Base-by-base conservation (phyloP, 805 yeast genomes). In the Kluyveromyces dobzhanskii region DNA sequence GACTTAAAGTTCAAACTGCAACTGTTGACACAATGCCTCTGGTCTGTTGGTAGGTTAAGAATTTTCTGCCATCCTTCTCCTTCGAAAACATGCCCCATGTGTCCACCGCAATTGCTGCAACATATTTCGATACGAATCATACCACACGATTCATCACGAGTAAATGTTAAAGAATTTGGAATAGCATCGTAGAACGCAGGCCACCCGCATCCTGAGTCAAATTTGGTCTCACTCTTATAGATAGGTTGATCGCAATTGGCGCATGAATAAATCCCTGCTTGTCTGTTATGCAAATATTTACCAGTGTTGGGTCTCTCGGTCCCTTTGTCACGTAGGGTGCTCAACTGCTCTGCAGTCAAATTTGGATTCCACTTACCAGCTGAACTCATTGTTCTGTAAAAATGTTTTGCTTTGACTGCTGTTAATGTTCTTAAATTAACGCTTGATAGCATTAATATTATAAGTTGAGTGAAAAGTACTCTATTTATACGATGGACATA, bases 151-250 rank as follows among this genome's bases (percentile, higher is more conserved):
- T 41, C 51, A 59, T 92, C 98, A 14, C 66, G 69, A 42, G 71
- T 62, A 10, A 80, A 67, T 16, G 61, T 69, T 29, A 92, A 70
- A 4, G 95, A 70, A 0, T 87, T 88, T 0, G 95, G 94, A 1
- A 94, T 40, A 24, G 55, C 96, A 42, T 85, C 82, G 59, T 80
- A 90, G 61, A 92, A 92, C 0, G 96, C 88, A 1, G 98, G 98
- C 98, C 98, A 92, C 2, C 98, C 98, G 61, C 98, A 92, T 39
- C 86, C 86, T 10, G 95, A 76, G 42, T 81, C 79, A 52, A 92
- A 92, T 60, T 92, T 90, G 3, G 95, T 73, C 24, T 71, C 66
- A 21, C 95, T 78, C 44, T 72, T 71, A 61, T 92, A 92, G 23
- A 92, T 64, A 10, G 96, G 95, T 32, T 73, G 66, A 37, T 69